Evolutionary conservation across 441 rosid species (phyloP).

Genomic region (Omphalea diandra): DNA sequence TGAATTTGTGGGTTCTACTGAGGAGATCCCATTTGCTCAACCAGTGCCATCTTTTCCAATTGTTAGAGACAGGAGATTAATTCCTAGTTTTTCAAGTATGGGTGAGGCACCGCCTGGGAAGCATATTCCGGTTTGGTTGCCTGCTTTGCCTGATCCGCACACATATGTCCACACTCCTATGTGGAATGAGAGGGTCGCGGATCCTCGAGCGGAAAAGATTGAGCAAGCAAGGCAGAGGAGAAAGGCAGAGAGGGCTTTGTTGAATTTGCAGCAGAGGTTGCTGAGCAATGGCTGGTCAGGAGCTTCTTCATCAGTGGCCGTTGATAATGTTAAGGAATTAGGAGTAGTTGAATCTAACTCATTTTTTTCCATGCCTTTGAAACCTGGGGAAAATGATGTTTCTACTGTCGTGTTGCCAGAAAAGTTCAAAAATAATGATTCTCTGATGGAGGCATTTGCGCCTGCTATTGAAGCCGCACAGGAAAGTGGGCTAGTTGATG

Average conservation of each 20-base stretch:
- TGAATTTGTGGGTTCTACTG: conserved; percentile 44
- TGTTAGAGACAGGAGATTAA: conserved; percentile 39
- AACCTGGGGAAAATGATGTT: conserved; percentile 51
- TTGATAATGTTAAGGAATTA: conserved; percentile 25
- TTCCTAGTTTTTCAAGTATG: conserved; percentile 76
- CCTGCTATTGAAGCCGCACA: conserved; percentile 75
- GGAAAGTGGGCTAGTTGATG: conserved; percentile 43
- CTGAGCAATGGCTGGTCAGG: conserved; percentile 40
- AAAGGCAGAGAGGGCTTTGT: conserved; percentile 82
- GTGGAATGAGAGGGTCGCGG: conserved; percentile 70
- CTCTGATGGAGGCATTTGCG: conserved; percentile 72
- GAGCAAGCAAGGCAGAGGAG: conserved; percentile 86
- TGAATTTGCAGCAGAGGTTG: conserved; percentile 88
- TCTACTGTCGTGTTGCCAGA: conserved; percentile 38
- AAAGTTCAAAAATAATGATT: conserved; percentile 37
- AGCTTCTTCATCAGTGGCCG: conserved; percentile 38
- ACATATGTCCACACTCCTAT: conserved; percentile 71
- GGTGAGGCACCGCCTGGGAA: conserved; percentile 74
- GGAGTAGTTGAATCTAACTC: conserved; percentile 32
- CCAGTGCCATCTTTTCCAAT: conserved; percentile 71
- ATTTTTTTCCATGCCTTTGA: conserved; percentile 39
- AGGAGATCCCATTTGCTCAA: conserved; percentile 65
- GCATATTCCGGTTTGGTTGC: conserved; percentile 89
- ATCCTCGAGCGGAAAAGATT: conserved; percentile 80
- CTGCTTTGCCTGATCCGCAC: conserved; percentile 94